Evolutionary conservation across 768 basidiomycete genomes (phyloP), one percentile per base, ranked within the genome.

Genomic region (Russula virescens): DNA sequence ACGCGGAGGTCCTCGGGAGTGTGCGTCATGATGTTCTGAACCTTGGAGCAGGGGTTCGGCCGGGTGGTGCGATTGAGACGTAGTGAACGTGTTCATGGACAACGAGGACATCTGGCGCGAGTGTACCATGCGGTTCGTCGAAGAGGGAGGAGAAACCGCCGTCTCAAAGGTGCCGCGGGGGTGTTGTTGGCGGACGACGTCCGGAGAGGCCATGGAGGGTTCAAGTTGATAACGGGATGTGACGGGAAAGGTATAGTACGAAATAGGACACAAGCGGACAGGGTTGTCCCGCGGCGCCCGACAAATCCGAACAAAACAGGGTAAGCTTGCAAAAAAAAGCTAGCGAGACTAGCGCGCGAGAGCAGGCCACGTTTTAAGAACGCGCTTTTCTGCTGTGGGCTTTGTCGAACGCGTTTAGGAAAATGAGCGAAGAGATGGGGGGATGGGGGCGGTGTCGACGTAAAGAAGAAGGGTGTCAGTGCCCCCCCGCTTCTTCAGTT

Each of bases 1-100:
- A 66, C 83, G 83, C 25, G 75, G 73, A 23, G 79, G 77, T 61
- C 75, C 75, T 38, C 73, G 72, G 31, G 76, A 66, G 23, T 76
- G 70, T 28, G 75, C 65, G 59, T 76, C 79, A 54, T 72, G 76
- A 60, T 75, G 77, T 3, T 71, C 75, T 18, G 71, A 45, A 13
- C 74, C 51, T 53, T 68, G 68, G n/a, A 74, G 67, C 23, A 75
- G 62, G 11, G 74, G 68, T 57, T 75, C 72, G 47, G 71, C 71
- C 0, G 70, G 73, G 50, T 73, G 71, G 28, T 47, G 35, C 5
- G 74, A 73, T 59, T 70, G 65, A 10, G 74, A 70, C 25, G 66
- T 66, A 18, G 73, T 68, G 14, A 73, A 63, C 19, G 75, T 74
- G 31, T 67, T 69, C 35, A 69, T 60, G 5, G 73, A 74, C 21